These are phyloP conservation scores for Cercospora nicotianae DNA, from an alignment of 2,329 filamentous ascomycete genomes.

Conservation along the genomic window DNA sequence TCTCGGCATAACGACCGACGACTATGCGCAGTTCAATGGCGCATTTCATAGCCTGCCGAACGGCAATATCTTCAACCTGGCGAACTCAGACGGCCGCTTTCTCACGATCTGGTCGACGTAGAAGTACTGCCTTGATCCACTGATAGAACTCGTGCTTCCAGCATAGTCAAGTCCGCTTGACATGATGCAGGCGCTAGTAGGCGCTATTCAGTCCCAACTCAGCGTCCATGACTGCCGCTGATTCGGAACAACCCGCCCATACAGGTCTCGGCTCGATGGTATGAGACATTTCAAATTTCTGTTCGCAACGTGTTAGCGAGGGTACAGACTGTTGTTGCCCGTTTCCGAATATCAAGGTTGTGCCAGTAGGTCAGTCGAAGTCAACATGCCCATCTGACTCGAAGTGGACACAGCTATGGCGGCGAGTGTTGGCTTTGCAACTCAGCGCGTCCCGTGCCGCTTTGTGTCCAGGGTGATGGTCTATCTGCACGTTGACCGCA, in stretches of 20 bases:
- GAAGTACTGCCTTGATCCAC: background rate
- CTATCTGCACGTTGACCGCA: conserved; percentile 31
- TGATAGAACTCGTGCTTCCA: background rate
- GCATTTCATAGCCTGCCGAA: background rate
- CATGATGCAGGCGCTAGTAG: background rate
- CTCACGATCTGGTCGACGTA: background rate
- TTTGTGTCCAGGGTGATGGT: background rate
- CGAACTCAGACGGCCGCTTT: background rate
- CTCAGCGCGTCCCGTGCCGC: background rate
- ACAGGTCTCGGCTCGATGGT: too few relatives aligned
- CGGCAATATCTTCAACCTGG: background rate
- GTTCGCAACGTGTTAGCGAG: too few relatives aligned
- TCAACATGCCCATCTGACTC: background rate
- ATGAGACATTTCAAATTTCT: too few relatives aligned
- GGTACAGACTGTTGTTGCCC: too few relatives aligned
- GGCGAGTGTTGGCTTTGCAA: background rate
- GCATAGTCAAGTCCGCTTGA: background rate
- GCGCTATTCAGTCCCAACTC: background rate
- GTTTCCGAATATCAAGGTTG: too few relatives aligned
- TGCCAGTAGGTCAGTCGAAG: too few relatives aligned
- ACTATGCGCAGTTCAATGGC: background rate
- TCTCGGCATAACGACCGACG: background rate
- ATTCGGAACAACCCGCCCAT: too few relatives aligned
- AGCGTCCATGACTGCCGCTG: too few relatives aligned
- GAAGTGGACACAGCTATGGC: background rate